Conservation (phyloP, 2,329 filamentous ascomycete species). For the Fusarium anguioides region DNA sequence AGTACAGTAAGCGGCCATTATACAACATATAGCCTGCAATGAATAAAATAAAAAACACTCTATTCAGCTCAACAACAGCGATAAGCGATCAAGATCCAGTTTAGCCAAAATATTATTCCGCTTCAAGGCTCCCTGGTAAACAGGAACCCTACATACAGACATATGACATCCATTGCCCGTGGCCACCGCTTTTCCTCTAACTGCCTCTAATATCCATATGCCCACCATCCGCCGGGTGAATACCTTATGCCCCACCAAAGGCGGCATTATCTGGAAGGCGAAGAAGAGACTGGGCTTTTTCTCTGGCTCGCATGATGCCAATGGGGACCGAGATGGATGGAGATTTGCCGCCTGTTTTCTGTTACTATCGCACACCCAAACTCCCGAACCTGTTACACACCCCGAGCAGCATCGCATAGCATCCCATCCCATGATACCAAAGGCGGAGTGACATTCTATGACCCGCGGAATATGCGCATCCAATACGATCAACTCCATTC, state of each 20-base stretch:
- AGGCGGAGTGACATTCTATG: slow-evolving; percentile 16
- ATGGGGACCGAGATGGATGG: background rate
- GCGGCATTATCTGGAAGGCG: slow-evolving; percentile 32
- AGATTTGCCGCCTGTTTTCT: slow-evolving; percentile 32
- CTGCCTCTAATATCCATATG: background rate
- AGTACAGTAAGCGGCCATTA: background rate
- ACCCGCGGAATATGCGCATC: background rate
- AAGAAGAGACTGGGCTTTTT: slow-evolving; percentile 8
- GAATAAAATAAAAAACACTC: no score
- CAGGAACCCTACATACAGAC: background rate
- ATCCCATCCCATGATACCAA: slow-evolving; percentile 17
- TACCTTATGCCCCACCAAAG: slow-evolving; percentile 40
- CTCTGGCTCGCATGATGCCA: slow-evolving; percentile 15
- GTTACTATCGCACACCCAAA: slow-evolving; percentile 19
- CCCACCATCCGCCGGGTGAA: slow-evolving; percentile 43
- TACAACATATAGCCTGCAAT: no score
- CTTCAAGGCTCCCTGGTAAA: background rate
- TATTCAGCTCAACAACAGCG: slow-evolving; percentile 3
- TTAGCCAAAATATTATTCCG: slow-evolving; percentile 1
- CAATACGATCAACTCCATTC: slow-evolving; percentile 6
- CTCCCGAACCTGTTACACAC: slow-evolving; percentile 18
- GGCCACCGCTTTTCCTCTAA: slow-evolving; percentile 14
- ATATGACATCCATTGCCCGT: background rate
- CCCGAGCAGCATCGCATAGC: no score
- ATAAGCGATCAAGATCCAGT: slow-evolving; percentile 29